Percentiles rank a stretch among this genome's conserved stretches.
These are phyloP conservation scores for Dendrobium nobile DNA, from an alignment of 106 monocot species.

Conservation along the genomic window DNA sequence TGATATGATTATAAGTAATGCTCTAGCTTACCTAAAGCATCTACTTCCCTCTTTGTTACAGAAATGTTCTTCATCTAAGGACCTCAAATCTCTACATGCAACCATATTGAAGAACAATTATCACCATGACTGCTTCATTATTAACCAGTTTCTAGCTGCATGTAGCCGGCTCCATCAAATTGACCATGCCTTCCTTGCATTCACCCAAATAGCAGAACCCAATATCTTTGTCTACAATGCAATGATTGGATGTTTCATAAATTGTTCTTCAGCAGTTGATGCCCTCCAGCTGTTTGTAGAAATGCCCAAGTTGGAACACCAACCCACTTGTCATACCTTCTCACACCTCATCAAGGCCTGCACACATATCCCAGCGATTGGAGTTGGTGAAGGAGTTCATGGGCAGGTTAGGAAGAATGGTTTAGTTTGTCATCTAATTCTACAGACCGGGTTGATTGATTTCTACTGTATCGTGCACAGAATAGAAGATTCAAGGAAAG, in stretches of 20 bases:
- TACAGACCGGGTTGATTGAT: conserved; percentile 50
- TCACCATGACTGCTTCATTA: conserved; percentile 40
- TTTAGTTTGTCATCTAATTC: conserved; percentile 25
- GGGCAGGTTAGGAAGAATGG: conserved; percentile 35
- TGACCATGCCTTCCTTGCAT: conserved; percentile 23
- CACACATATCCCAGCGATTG: background rate
- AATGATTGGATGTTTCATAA: conserved; percentile 29
- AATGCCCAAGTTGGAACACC: conserved; percentile 14
- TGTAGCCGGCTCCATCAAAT: conserved; percentile 28
- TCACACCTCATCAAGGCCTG: conserved; percentile 50
- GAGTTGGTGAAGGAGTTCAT: conserved; percentile 33
- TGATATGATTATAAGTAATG: too few species aligned
- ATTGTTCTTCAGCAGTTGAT: conserved; percentile 6
- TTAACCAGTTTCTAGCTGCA: conserved; percentile 37
- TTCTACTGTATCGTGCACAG: conserved; percentile 27
- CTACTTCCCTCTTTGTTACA: conserved; percentile 5
- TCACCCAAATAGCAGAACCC: conserved; percentile 29
- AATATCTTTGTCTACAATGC: conserved; percentile 55
- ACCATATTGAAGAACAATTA: conserved; percentile 25
- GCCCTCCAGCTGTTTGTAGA: conserved; percentile 26
- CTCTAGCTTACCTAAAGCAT: background rate
- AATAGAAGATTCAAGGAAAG: conserved; percentile 22
- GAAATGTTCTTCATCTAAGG: conserved; percentile 13
- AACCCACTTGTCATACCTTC: conserved; percentile 37
- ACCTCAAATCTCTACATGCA: conserved; percentile 28